A percentile compares a stretch with the other conserved stretches of the same genome.
phyloP scores from a whole-genome alignment of 2,329 filamentous ascomycete species.

The Spiromastix sp. region DNA sequence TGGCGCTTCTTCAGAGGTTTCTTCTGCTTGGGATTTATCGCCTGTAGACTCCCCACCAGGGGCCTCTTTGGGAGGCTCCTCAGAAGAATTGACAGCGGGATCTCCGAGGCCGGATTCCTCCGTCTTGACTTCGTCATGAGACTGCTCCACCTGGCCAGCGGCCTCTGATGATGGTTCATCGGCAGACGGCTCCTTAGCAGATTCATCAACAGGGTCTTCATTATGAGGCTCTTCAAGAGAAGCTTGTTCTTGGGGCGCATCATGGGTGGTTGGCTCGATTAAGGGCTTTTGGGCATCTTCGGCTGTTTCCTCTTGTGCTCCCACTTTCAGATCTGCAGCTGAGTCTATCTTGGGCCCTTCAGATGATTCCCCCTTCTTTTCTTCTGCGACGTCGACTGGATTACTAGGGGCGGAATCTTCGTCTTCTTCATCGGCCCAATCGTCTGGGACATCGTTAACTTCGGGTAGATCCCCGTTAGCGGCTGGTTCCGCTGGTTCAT shows the following conservation, averaged over 20 bases:
- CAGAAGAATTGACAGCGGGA: no score
- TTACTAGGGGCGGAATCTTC: no score
- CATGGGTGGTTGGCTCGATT: neutral
- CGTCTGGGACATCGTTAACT: neutral
- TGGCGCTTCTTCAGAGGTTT: conserved; percentile 13
- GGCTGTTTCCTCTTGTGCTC: conserved; percentile 2
- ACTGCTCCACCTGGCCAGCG: no score
- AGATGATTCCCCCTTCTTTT: no score
- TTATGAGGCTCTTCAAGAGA: conserved; percentile 4
- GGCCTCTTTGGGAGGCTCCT: conserved; percentile 6
- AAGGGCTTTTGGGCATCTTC: conserved; percentile 3
- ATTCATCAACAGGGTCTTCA: conserved; percentile 1
- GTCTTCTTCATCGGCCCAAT: conserved; percentile 3
- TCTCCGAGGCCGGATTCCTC: no score
- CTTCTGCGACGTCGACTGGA: no score
- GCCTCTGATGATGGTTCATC: conserved; percentile 8
- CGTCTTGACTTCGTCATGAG: no score
- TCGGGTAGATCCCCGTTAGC: conserved; percentile 2
- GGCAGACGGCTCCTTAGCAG: conserved; percentile 6
- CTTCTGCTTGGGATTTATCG: conserved; percentile 13
- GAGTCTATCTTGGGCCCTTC: no score
- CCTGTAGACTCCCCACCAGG: conserved; percentile 7
- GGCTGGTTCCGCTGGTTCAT: neutral
- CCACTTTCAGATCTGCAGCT: neutral
- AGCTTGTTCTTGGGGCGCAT: conserved; percentile 1